Percentiles rank a stretch among this genome's conserved stretches.
phyloP scores from a whole-genome alignment of 805 yeast species.

The Lachancea lanzarotensis region DNA sequence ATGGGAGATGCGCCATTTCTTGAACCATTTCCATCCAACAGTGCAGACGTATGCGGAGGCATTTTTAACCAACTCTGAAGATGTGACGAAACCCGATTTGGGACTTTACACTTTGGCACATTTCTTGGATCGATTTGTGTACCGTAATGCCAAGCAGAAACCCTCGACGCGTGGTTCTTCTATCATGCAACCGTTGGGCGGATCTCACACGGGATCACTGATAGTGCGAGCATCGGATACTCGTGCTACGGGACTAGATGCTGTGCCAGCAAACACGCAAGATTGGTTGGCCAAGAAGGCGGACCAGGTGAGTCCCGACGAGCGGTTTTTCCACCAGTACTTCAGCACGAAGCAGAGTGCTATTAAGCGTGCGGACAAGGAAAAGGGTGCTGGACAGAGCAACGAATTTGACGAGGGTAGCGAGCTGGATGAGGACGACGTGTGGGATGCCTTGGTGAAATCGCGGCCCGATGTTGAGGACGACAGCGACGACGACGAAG shows the following conservation, averaged over 20 bases:
- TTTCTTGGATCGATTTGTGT: conserved; percentile 92
- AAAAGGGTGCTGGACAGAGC: conserved; percentile 28
- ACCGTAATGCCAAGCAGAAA: conserved; percentile 83
- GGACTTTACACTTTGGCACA: conserved; percentile 83
- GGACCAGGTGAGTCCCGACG: conserved; percentile 74
- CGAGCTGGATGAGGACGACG: conserved; percentile 60
- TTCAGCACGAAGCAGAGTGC: conserved; percentile 54
- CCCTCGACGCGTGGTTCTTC: conserved; percentile 73
- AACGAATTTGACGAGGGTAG: conserved; percentile 33
- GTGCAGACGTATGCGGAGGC: conserved; percentile 72
- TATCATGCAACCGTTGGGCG: conserved; percentile 96
- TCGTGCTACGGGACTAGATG: conserved; percentile 63
- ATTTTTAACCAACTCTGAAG: conserved; percentile 37
- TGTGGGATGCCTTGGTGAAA: conserved; percentile 74
- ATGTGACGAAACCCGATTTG: conserved; percentile 70
- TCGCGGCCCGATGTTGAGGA: conserved; percentile 69
- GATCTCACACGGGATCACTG: conserved; percentile 49
- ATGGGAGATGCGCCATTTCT: conserved; percentile 78
- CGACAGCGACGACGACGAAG: conserved; percentile 38
- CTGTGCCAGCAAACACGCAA: conserved; percentile 75
- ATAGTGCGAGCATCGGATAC: conserved; percentile 58
- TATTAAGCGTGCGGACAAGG: conserved; percentile 28
- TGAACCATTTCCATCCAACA: conserved; percentile 87
- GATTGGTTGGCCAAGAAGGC: conserved; percentile 70
- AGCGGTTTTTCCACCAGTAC: conserved; percentile 80